A percentile compares a stretch with the other conserved stretches of the same genome.
These are phyloP conservation scores for Pythium insidiosum DNA, from an alignment of 352 stramenopile genomes.

Conservation along the genomic window DNA sequence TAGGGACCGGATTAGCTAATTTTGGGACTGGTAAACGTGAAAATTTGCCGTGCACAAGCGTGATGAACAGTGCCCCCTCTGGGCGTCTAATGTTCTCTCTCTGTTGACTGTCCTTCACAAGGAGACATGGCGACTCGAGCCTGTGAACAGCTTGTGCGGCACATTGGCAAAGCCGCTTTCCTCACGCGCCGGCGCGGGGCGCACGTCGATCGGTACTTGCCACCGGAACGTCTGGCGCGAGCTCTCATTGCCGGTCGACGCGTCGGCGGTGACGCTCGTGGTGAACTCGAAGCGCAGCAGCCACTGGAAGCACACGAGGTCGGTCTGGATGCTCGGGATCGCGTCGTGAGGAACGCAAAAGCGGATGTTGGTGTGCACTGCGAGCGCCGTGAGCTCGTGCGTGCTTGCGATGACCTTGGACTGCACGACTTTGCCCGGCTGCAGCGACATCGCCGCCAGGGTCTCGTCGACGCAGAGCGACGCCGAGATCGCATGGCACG, in stretches of 20 bases:
- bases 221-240: slow-evolving; percentile 36
- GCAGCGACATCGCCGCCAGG: slow-evolving; percentile 38
- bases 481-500: slow-evolving; percentile 36
- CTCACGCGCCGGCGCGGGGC: slow-evolving; percentile 19
- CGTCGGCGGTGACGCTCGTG: slow-evolving; percentile 8
- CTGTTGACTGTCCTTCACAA: too few relatives aligned
- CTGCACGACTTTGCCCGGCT: slow-evolving; percentile 43
- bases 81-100: too few relatives aligned
- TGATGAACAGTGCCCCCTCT: too few relatives aligned
- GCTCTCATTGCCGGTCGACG: not conserved
- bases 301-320: slow-evolving; percentile 58
- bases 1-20: too few relatives aligned
- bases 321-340: slow-evolving; percentile 43
- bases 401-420: slow-evolving; percentile 39
- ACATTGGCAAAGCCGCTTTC: slow-evolving; percentile 34
- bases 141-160: slow-evolving; percentile 46
- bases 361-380: slow-evolving; percentile 45
- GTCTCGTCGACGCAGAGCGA: slow-evolving; percentile 45
- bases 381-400: slow-evolving; percentile 30
- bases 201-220: slow-evolving; percentile 45
- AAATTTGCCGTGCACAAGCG: too few relatives aligned
- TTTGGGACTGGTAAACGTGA: too few relatives aligned
- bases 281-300: slow-evolving; percentile 58
- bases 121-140: too few relatives aligned
- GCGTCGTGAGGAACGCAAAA: slow-evolving; percentile 50